Evolutionary conservation across 345 rosid species (phyloP), one percentile per base, ranked within the genome.

Genomic region (Euphorbia pulcherrima): DNA sequence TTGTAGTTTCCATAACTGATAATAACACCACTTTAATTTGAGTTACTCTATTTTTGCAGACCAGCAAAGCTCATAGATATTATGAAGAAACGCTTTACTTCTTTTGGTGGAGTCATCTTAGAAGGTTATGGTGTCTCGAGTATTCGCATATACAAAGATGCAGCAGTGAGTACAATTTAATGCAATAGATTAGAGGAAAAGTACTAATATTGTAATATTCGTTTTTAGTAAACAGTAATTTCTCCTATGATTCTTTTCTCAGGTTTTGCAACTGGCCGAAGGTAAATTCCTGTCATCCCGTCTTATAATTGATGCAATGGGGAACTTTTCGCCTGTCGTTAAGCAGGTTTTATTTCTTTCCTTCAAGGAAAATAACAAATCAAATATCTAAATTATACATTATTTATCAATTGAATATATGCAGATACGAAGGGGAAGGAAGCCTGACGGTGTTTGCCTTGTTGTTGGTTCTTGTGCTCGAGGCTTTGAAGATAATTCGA

Each of bases 391-490:
- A 18, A 18, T 62, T 50, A 24, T 58, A 50, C 62, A 9, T 65
- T 20, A 18, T 10, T 24, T 18, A 53, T 53, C 28, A 1, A 1
- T 53, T 53, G 57, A 56, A 64, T 72, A 64, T 72, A 60, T 37
- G 47, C 72, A 93, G 98, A 90, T 93, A 74, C 81, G 96, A 77
- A 54, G 83, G 60, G 92, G 94, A 72, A 77, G 71, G 70, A 93
- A 90, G 81, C 96, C 98, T 27, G 97, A 93, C 80, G 98, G 98
- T 1, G 83, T 90, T 69, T 93, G 98, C 79, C 96, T 93, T 65
- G 98, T 93, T 59, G 98, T 93, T 71, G 97, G 98, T 69, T 84
- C 94, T 76, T 93, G 97, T 80, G 94, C 92, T 64, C 87, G 85
- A 62, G 98, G 98, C 56, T 93, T 93, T 68, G 78, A 71, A 55